phyloP scores from a whole-genome alignment of 163 green algal genomes.

The Scenedesmus sp. region DNA sequence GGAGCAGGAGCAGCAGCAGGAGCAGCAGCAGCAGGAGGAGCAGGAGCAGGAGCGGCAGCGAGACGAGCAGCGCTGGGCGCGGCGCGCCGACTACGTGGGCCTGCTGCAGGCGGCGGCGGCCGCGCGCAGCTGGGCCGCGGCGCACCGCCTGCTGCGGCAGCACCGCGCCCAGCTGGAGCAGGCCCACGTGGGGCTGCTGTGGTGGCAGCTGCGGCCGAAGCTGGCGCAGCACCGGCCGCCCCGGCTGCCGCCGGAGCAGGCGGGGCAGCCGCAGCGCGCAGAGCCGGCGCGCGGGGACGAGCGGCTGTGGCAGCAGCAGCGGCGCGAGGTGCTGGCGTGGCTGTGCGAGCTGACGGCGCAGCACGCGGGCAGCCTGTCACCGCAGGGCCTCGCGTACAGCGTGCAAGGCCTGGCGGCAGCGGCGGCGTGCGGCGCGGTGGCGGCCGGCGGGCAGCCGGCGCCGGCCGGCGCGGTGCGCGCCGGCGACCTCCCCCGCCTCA shows the following conservation, averaged over 20 bases:
- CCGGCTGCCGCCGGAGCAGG: no score
- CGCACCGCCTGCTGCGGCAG: constrained; percentile 1
- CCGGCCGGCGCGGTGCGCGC: background rate
- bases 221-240: background rate
- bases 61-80: no score
- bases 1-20: no score
- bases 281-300: no score
- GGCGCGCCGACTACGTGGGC: background rate
- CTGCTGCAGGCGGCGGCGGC: constrained; percentile 12
- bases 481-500: background rate
- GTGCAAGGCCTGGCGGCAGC: constrained; percentile 32
- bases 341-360: background rate
- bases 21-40: background rate
- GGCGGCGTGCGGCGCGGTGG: background rate
- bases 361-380: background rate
- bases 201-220: constrained; percentile 8
- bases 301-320: background rate
- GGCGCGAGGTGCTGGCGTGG: background rate
- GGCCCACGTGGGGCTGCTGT: constrained; percentile 15
- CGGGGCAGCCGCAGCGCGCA: no score
- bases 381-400: constrained; percentile 5
- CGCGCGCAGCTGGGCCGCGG: constrained; percentile 3
- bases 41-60: background rate
- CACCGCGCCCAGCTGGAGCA: constrained; percentile 16
- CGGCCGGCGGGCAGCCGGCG: no score